These are phyloP conservation scores for Daldinia concentrica DNA, from an alignment of 495 filamentous ascomycete species.

Conservation along the genomic window DNA sequence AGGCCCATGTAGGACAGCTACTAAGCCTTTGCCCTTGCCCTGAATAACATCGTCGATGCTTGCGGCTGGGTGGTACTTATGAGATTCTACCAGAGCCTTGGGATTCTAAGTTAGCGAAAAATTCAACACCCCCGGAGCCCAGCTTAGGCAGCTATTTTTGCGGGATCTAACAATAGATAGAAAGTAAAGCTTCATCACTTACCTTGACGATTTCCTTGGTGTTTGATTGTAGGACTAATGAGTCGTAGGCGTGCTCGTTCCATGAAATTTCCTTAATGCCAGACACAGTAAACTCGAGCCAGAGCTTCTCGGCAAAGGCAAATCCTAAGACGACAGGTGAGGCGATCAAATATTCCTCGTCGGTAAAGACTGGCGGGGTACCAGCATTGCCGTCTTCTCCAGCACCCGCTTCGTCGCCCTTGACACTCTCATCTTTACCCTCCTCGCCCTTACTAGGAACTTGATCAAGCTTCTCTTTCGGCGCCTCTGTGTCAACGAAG, in stretches of 20 bases:
- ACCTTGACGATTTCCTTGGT: constrained; percentile 81
- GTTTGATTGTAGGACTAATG: constrained; percentile 75
- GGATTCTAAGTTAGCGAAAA: constrained; percentile 19
- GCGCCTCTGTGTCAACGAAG: constrained; percentile 67
- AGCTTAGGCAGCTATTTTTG: neutral
- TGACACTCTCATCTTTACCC: constrained; percentile 55
- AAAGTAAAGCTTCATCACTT: constrained; percentile 4
- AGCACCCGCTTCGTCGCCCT: constrained; percentile 35
- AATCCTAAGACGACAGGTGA: constrained; percentile 95
- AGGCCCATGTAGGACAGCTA: constrained; percentile 65
- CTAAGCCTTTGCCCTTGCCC: constrained; percentile 69
- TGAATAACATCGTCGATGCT: constrained; percentile 87
- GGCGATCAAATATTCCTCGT: constrained; percentile 88
- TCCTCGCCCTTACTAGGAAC: constrained; percentile 59
- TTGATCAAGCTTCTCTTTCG: constrained; percentile 72
- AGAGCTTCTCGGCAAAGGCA: constrained; percentile 87
- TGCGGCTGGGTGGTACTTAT: constrained; percentile 79
- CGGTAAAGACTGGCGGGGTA: constrained; percentile 68
- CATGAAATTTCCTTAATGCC: constrained; percentile 83
- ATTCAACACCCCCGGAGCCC: neutral
- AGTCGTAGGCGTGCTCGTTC: constrained; percentile 83
- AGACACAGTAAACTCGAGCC: constrained; percentile 89
- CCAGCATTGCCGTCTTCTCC: constrained; percentile 48
- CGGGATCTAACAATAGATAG: neutral
- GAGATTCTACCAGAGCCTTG: constrained; percentile 75